phyloP scores from a whole-genome alignment of 768 basidiomycete genomes.

The Arthromyces matolae region DNA sequence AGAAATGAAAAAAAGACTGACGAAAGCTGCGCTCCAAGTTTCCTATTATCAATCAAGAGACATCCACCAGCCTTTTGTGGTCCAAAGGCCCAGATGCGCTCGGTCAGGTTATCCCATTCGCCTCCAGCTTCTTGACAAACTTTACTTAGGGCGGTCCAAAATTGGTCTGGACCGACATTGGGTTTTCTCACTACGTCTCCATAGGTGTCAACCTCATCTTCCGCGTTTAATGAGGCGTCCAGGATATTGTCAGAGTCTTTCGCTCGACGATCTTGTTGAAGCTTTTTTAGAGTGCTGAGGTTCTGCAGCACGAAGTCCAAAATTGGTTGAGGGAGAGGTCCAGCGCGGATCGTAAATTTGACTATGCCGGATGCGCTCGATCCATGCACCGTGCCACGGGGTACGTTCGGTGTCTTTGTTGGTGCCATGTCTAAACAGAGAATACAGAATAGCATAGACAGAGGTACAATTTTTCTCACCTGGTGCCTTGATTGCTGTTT shows the following conservation, averaged over 20 bases:
- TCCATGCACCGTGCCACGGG: conserved; percentile 76
- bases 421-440: conserved; percentile 76
- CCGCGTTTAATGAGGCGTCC: conserved; percentile 36
- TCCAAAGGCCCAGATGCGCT: conserved; percentile 88
- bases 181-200: conserved; percentile 61
- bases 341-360: conserved; percentile 79
- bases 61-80: conserved; percentile 86
- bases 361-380: conserved; percentile 66
- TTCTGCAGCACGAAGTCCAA: conserved; percentile 79
- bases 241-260: conserved; percentile 25
- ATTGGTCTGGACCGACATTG: conserved; percentile 67
- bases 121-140: conserved; percentile 71
- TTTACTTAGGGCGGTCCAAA: conserved; percentile 69
- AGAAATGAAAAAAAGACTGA: conserved; percentile 32
- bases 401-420: conserved; percentile 64
- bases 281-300: conserved; percentile 52
- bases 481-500: conserved; percentile 79
- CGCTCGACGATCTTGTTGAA: conserved; percentile 47
- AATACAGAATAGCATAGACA: not conserved
- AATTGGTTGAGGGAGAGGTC: conserved; percentile 70
- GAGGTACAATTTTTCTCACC: conserved; percentile 39
- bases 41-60: conserved; percentile 73
- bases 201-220: conserved; percentile 41
- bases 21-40: conserved; percentile 47
- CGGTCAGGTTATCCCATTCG: conserved; percentile 75